Evolutionary conservation across 768 basidiomycete genomes (phyloP).

Genomic region (Xerocomellus dryophilus): DNA sequence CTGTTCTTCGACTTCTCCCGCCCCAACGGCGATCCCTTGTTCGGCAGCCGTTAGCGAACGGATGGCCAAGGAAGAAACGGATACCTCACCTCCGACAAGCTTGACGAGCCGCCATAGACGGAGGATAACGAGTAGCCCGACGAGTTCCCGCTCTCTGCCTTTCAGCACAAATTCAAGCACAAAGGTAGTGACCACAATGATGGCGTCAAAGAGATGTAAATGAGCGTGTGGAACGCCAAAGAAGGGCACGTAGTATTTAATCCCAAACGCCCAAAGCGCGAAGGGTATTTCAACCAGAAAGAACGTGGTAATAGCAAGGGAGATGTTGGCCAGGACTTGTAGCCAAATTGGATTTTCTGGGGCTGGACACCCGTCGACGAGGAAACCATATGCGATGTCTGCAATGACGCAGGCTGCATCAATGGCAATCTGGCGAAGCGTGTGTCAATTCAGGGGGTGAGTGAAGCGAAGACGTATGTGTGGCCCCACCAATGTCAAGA

Average conservation of each 20-base stretch:
- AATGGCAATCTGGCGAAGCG: slow-evolving; percentile 45
- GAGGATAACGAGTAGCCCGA: slow-evolving; percentile 63
- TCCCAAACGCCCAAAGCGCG: slow-evolving; percentile 63
- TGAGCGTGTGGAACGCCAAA: slow-evolving; percentile 49
- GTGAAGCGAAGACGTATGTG: slow-evolving; percentile 19
- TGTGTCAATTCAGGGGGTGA: slow-evolving; percentile 8
- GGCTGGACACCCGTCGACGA: slow-evolving; percentile 48
- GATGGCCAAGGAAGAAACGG: neutral
- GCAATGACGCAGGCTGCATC: slow-evolving; percentile 71
- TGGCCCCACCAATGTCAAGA: slow-evolving; percentile 56
- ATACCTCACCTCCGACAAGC: slow-evolving; percentile 53
- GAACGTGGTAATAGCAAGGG: slow-evolving; percentile 63
- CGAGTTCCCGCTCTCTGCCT: slow-evolving; percentile 69
- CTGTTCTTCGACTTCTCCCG: slow-evolving; percentile 66
- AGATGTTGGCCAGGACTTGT: slow-evolving; percentile 56
- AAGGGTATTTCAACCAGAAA: slow-evolving; percentile 80
- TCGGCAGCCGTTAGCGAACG: neutral
- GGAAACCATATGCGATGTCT: slow-evolving; percentile 67
- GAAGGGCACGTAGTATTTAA: slow-evolving; percentile 60
- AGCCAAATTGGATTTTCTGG: slow-evolving; percentile 59
- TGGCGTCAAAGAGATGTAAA: slow-evolving; percentile 73
- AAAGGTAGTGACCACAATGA: slow-evolving; percentile 71
- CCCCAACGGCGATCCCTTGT: slow-evolving; percentile 71
- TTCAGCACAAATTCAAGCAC: slow-evolving; percentile 65
- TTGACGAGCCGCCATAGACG: slow-evolving; percentile 83